Evolutionary conservation across 164 flowering plant species (phyloP).

Genomic region (Sedum album): DNA sequence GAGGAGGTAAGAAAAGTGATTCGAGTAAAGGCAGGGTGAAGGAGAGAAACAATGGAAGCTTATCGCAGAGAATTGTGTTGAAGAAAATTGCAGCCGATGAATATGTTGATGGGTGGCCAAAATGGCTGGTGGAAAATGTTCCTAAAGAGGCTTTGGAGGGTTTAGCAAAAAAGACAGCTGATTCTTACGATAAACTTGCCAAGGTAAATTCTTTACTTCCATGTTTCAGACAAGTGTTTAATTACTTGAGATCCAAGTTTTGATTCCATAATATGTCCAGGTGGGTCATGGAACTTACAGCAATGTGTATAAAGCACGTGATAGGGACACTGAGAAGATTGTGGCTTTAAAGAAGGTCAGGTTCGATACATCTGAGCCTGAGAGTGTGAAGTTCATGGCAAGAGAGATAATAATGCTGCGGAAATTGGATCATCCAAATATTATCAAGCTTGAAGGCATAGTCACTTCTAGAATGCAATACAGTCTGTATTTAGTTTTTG

Average conservation of each 20-base stretch:
- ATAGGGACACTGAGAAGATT: conserved; percentile 44
- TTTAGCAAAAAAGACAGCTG: conserved; percentile 32
- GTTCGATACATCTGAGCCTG: conserved; percentile 57
- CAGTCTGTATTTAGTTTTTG: conserved; percentile 65
- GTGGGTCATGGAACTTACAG: conserved; percentile 73
- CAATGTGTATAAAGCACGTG: conserved; percentile 66
- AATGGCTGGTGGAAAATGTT: conserved; percentile 37
- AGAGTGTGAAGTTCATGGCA: conserved; percentile 69
- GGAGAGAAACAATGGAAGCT: conserved; percentile 12
- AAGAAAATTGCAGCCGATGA: conserved; percentile 29
- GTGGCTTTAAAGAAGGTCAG: conserved; percentile 75
- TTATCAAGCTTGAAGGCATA: conserved; percentile 60
- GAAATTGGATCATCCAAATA: conserved; percentile 60
- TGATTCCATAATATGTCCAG: conserved; percentile 25
- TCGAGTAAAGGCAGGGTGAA: conserved; percentile 12
- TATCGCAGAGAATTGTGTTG: conserved; percentile 5
- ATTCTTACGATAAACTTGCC: conserved; percentile 36
- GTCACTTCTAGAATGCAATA: conserved; percentile 73
- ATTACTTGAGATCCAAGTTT: background rate
- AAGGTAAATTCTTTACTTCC: conserved; percentile 14
- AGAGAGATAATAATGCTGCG: conserved; percentile 54
- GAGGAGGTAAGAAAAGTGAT: conserved; percentile 10
- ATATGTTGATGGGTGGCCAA: conserved; percentile 39
- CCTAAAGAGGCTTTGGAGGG: conserved; percentile 26
- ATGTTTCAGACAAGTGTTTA: background rate